Evolutionary conservation across 116 monocot genomes (phyloP).

Genomic region (Posidonia oceanica): DNA sequence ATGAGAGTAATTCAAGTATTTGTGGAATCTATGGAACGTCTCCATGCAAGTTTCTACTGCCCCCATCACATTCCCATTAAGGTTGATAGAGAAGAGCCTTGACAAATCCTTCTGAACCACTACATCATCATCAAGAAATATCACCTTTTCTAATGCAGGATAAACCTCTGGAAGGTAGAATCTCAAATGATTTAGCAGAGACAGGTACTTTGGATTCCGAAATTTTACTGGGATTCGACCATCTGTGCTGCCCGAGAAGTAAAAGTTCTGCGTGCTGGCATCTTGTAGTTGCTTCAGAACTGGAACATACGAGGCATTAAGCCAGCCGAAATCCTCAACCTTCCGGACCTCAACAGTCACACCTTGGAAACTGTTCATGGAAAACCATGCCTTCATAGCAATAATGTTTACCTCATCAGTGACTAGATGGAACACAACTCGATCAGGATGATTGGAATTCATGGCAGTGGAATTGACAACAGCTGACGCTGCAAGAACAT

Average conservation of each 20-base stretch:
- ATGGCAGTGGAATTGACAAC: conserved; percentile 58
- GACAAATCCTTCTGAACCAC: conserved; percentile 60
- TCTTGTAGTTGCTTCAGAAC: conserved; percentile 68
- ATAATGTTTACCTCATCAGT: conserved; percentile 63
- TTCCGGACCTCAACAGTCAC: conserved; percentile 56
- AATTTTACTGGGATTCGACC: conserved; percentile 39
- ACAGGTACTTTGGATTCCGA: conserved; percentile 68
- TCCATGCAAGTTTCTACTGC: conserved; percentile 79
- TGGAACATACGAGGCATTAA: conserved; percentile 60
- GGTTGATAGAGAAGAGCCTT: conserved; percentile 35
- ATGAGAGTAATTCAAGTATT: conserved; percentile 61
- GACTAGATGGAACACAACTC: conserved; percentile 61
- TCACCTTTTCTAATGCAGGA: conserved; percentile 43
- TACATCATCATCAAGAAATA: conserved; percentile 77
- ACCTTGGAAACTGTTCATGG: conserved; percentile 38
- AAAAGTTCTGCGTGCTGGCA: conserved; percentile 45
- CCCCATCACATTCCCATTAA: conserved; percentile 61
- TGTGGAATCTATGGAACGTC: conserved; percentile 71
- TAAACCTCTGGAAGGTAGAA: conserved; percentile 72
- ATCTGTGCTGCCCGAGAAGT: conserved; percentile 40
- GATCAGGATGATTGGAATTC: conserved; percentile 40
- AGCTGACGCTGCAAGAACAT: conserved; percentile 56
- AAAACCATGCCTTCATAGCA: conserved; percentile 68
- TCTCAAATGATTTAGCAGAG: conserved; percentile 67
- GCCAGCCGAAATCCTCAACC: conserved; percentile 61